phyloP scores from a whole-genome alignment of 805 yeast species.

The Saccharomyces eubayanus region DNA sequence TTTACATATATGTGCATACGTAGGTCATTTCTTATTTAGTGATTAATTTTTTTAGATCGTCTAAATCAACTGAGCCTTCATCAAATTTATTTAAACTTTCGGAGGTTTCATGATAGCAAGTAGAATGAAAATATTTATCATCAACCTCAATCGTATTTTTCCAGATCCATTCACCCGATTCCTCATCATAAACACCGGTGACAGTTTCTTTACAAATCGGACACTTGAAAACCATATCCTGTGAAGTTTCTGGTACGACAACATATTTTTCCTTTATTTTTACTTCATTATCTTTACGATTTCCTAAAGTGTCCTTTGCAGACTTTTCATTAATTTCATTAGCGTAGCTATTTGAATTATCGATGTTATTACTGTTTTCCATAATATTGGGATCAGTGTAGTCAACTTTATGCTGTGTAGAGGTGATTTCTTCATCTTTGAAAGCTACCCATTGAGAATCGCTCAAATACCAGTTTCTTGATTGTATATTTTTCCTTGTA shows the following conservation, averaged over 20 bases:
- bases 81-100: constrained; percentile 12
- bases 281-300: constrained; percentile 16
- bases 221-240: constrained; percentile 50
- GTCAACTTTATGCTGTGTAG: constrained; percentile 22
- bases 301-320: constrained; percentile 8
- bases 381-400: constrained; percentile 7
- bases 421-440: constrained; percentile 57
- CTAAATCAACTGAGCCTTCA: constrained; percentile 16
- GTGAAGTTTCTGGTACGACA: constrained; percentile 55
- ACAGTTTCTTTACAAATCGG: constrained; percentile 64
- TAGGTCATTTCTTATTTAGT: not conserved
- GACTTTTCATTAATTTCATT: not conserved
- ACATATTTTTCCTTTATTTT: constrained; percentile 44
- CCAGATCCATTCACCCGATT: constrained; percentile 78
- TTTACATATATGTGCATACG: not conserved
- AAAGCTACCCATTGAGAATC: constrained; percentile 66
- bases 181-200: constrained; percentile 61
- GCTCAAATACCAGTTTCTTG: constrained; percentile 75
- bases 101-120: constrained; percentile 57
- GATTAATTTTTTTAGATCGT: constrained; percentile 16
- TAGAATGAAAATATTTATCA: constrained; percentile 52
- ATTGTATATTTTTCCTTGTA: constrained; percentile 42
- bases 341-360: not conserved
- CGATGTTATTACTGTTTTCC: constrained; percentile 1
- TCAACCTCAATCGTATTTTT: constrained; percentile 48